Evolutionary conservation across 73 alveolate species (phyloP).

Genomic region (Paramecium pentaurelia): DNA sequence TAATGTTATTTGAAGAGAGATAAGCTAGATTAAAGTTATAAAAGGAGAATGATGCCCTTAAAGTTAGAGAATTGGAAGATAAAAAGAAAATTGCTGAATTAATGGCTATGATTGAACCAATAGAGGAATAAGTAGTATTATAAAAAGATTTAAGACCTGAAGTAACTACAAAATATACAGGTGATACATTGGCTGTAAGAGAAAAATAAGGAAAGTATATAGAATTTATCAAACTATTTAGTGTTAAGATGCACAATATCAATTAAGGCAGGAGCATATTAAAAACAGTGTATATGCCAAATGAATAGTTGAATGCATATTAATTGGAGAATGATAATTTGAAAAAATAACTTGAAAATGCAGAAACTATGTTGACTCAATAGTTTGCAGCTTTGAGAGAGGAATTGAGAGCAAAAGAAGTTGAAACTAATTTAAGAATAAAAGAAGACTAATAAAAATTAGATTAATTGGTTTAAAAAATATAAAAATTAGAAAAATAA

Average conservation of each 20-base stretch:
- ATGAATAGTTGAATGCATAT: constrained; percentile 24
- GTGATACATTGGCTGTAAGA: constrained; percentile 1
- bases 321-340: constrained; percentile 24
- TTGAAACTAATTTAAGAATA: background rate
- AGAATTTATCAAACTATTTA: background rate
- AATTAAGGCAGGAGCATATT: background rate
- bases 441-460: constrained; percentile 15
- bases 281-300: constrained; percentile 50
- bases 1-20: constrained; percentile 44
- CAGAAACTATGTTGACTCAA: constrained; percentile 7
- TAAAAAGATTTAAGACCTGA: constrained; percentile 41
- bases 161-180: constrained; percentile 35
- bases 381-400: constrained; percentile 42
- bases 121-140: background rate
- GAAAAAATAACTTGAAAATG: background rate
- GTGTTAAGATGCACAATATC: constrained; percentile 33
- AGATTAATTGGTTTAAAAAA: background rate
- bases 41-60: constrained; percentile 16
- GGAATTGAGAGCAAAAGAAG: constrained; percentile 21
- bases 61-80: constrained; percentile 42
- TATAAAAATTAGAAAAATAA: constrained; percentile 11
- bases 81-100: constrained; percentile 31
- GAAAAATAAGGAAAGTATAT: background rate
- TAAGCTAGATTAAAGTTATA: constrained; percentile 9
- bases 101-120: constrained; percentile 27